Evolutionary conservation across 441 rosid genomes (phyloP).

Genomic region (Bruguiera hainesii): DNA sequence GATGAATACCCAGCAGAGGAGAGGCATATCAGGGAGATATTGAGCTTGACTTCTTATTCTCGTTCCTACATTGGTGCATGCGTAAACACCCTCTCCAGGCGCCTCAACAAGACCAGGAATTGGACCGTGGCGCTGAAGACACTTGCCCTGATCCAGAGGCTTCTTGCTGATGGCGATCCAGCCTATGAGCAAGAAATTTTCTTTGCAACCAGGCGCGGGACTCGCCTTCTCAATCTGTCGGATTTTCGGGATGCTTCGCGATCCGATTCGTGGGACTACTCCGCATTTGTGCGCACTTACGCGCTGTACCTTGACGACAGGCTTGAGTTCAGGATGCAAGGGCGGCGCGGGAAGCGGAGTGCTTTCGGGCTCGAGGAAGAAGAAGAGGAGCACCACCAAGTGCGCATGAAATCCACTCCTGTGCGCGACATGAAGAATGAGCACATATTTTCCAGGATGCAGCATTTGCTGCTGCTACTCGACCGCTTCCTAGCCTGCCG

Average conservation of each 20-base stretch:
- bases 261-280: constrained; percentile 74
- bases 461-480: constrained; percentile 72
- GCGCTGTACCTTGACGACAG: constrained; percentile 74
- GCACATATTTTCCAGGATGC: constrained; percentile 47
- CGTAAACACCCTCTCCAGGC: constrained; percentile 48
- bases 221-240: constrained; percentile 75
- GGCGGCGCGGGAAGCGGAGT: constrained; percentile 55
- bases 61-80: constrained; percentile 53
- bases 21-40: constrained; percentile 60
- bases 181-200: constrained; percentile 84
- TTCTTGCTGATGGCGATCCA: constrained; percentile 67
- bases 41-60: constrained; percentile 67
- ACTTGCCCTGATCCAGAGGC: constrained; percentile 57
- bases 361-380: constrained; percentile 43
- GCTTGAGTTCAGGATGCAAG: constrained; percentile 72
- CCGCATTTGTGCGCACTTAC: constrained; percentile 77
- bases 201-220: constrained; percentile 82
- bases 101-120: constrained; percentile 77
- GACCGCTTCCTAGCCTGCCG: constrained; percentile 84
- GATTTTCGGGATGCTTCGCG: constrained; percentile 63
- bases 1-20: constrained; percentile 83
- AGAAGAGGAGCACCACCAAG: constrained; percentile 24
- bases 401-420: constrained; percentile 37
- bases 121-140: constrained; percentile 94
- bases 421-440: constrained; percentile 53